These are phyloP conservation scores for Amanita muscaria DNA, from an alignment of 768 basidiomycete genomes.

Conservation along the genomic window DNA sequence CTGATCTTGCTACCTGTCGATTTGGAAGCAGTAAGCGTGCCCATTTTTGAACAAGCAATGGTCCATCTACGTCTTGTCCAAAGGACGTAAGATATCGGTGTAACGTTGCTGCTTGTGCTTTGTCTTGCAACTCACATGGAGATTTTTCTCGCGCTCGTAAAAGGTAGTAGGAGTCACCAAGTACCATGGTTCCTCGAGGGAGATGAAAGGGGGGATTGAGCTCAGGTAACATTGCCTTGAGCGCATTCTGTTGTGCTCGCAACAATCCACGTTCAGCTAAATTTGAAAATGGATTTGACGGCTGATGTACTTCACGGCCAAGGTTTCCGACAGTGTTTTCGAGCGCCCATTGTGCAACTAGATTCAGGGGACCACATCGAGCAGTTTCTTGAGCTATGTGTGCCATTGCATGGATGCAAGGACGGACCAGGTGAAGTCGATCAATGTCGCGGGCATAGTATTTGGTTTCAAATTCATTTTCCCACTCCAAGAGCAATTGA, in stretches of 20 bases:
- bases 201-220: neutral
- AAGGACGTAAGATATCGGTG: too few species aligned
- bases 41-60: slow-evolving; percentile 11
- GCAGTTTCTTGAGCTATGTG: slow-evolving; percentile 19
- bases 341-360: slow-evolving; percentile 23
- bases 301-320: slow-evolving; percentile 18
- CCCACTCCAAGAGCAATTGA: slow-evolving; percentile 14
- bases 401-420: slow-evolving; percentile 18
- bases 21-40: slow-evolving; percentile 14
- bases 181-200: neutral
- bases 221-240: slow-evolving; percentile 12
- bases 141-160: slow-evolving; percentile 5
- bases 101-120: neutral
- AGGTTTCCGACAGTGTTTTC: slow-evolving; percentile 21
- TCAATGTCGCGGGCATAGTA: slow-evolving; percentile 19
- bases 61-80: too few species aligned
- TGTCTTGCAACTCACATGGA: neutral
- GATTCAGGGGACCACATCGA: slow-evolving; percentile 15
- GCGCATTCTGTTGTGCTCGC: slow-evolving; percentile 12
- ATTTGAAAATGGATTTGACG: slow-evolving; percentile 17
- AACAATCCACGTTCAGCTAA: slow-evolving; percentile 17
- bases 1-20: slow-evolving; percentile 14
- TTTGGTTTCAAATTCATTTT: slow-evolving; percentile 20
- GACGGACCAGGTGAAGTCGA: slow-evolving; percentile 23
- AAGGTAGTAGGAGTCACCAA: slow-evolving; percentile 10